Conservation (phyloP, 2,329 filamentous ascomycete species). For the Cladosporium colombiae region DNA sequence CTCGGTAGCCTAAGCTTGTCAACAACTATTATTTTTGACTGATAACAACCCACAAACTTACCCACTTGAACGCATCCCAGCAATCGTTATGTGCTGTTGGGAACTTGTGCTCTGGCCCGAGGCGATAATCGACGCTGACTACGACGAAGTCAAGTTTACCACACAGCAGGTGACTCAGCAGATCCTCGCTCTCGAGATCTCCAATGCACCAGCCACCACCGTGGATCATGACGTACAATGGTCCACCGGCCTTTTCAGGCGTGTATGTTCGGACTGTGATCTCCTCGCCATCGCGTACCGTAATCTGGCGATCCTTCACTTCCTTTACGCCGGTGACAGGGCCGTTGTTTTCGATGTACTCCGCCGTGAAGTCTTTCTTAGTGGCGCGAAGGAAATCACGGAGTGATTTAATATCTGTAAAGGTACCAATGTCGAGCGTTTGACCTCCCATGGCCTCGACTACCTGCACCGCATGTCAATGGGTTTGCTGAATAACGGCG, state of each 20-base stretch:
- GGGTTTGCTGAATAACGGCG: neutral
- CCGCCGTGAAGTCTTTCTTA: conserved; percentile 24
- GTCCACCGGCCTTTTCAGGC: conserved; percentile 30
- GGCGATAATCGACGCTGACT: conserved; percentile 54
- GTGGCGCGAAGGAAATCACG: conserved; percentile 25
- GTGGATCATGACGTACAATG: conserved; percentile 44
- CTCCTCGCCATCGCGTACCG: conserved; percentile 39
- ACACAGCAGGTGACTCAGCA: conserved; percentile 44
- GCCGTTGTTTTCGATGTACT: too few relatives aligned
- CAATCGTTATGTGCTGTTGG: conserved; percentile 52
- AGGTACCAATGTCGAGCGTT: conserved; percentile 31
- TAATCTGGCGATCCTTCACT: conserved; percentile 44
- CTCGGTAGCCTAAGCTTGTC: conserved; percentile 29
- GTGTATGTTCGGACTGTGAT: conserved; percentile 35
- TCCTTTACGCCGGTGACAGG: conserved; percentile 32
- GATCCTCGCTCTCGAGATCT: conserved; percentile 45
- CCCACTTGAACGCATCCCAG: conserved; percentile 49
- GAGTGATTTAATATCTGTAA: conserved; percentile 27
- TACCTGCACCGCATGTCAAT: conserved; percentile 4
- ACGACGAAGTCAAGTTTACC: conserved; percentile 43
- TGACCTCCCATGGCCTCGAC: conserved; percentile 26
- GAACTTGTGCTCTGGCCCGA: conserved; percentile 55
- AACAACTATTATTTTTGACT: neutral
- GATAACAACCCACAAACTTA: conserved; percentile 28
- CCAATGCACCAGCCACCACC: conserved; percentile 51